Evolutionary conservation across 1,284 basidiomycete genomes (phyloP), one percentile per base, ranked within the genome.

Genomic region (Ustilago crameri): DNA sequence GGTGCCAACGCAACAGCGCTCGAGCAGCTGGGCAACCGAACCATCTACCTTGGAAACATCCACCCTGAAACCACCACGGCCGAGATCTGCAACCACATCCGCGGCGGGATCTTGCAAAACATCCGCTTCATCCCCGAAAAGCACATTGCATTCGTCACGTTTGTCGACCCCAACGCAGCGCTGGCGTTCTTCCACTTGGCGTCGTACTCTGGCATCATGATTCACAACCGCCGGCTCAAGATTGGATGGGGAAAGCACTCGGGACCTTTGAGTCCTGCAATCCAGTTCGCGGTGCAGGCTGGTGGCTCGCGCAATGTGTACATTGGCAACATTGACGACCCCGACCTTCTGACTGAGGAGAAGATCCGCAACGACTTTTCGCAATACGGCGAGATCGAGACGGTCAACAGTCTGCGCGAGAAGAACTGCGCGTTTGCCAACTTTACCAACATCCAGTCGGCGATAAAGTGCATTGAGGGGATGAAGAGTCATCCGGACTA

Each of bases 11-110:
- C 60, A 10, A 57, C 70, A 1, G 64, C 70, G 7, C 64, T 73
- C 26, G 66, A 78, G 57, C 81, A 82, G 67, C 71, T 82, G 30
- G 81, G 81, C 46, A 82, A 82, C 38, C 76, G 81, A 30, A 82
- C 81, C 37, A 75, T 82, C 68, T 82, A 82, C 51, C 67, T 82
- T 9, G 81, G 81, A 51, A 82, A 82, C 64, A 76, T 82, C 51
- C 81, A 82, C 37, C 80, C 77, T 15, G 79, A 82, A 23, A 82
- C 80, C 15, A 82, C 78, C 5, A 77, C 76, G 2, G 81, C 80
- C 47, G 81, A 82, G 64, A 82, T 82, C 58, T 82, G 81, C 74
- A 82, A 82, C 70, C 80, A 82, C 62, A 79, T 82, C 35, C 80
- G 81, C 7, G 81, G 81, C 24, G 81, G 81, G 20, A 79, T 82